phyloP scores from a whole-genome alignment of 768 basidiomycete species.

The Tylopilus balloui region DNA sequence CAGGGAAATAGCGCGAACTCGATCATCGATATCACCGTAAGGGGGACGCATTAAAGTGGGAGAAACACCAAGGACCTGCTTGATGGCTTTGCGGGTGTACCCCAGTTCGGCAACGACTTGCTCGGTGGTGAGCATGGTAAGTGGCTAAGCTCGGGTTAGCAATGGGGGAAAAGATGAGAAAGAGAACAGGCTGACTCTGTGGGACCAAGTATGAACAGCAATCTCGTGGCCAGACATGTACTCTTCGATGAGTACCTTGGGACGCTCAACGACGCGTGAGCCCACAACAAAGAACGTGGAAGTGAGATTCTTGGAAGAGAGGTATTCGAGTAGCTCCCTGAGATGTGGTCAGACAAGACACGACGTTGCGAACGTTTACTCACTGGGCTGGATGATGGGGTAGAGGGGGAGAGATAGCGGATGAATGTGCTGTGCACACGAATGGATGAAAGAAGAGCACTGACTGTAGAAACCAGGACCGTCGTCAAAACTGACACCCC shows the following conservation, averaged over 20 bases:
- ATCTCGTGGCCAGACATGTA: slow-evolving; percentile 80
- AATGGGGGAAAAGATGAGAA: slow-evolving; percentile 1
- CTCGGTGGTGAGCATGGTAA: slow-evolving; percentile 69
- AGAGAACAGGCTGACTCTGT: slow-evolving; percentile 42
- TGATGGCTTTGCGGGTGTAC: slow-evolving; percentile 86
- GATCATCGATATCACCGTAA: slow-evolving; percentile 86
- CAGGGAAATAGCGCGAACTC: slow-evolving; percentile 83
- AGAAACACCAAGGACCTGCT: slow-evolving; percentile 66
- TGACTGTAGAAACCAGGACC: slow-evolving; percentile 81
- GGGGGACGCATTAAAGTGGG: slow-evolving; percentile 79
- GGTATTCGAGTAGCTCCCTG: slow-evolving; percentile 68
- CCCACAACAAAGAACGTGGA: slow-evolving; percentile 93
- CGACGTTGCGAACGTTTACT: slow-evolving; percentile 14
- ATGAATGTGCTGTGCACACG: slow-evolving; percentile 2
- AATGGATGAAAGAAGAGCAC: slow-evolving; percentile 25
- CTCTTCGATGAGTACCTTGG: slow-evolving; percentile 69
- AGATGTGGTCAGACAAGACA: neutral
- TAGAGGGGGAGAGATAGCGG: neutral
- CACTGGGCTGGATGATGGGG: slow-evolving; percentile 45
- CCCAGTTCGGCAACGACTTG: slow-evolving; percentile 92
- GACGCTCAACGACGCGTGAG: slow-evolving; percentile 76
- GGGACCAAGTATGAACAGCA: slow-evolving; percentile 90
- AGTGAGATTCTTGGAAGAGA: slow-evolving; percentile 54
- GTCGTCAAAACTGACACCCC: slow-evolving; percentile 87
- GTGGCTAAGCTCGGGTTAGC: slow-evolving; percentile 38